Percentiles rank a stretch among this genome's conserved stretches.
phyloP scores from a whole-genome alignment of 1,139 yeast species.

The Saccharomyces hybrid region DNA sequence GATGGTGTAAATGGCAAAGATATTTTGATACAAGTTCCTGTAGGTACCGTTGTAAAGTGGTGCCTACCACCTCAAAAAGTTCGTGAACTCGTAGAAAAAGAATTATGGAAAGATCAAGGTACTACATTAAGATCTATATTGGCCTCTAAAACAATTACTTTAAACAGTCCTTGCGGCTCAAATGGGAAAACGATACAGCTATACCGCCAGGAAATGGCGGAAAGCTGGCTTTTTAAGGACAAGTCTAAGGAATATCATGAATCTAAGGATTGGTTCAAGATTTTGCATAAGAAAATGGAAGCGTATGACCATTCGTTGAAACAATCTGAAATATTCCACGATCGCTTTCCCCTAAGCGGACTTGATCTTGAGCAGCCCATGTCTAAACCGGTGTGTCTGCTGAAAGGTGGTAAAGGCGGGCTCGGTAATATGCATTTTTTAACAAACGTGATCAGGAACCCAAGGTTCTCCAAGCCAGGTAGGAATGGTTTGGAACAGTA shows the following conservation, averaged over 20 bases:
- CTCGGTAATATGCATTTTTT: constrained; percentile 93
- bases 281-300: constrained; percentile 54
- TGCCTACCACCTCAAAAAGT: constrained; percentile 62
- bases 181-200: constrained; percentile 41
- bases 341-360: constrained; percentile 72
- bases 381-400: constrained; percentile 53
- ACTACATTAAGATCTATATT: constrained; percentile 16
- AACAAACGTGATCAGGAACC: constrained; percentile 77
- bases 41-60: constrained; percentile 84
- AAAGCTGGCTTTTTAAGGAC: constrained; percentile 84
- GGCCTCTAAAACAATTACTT: constrained; percentile 10
- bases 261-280: constrained; percentile 57
- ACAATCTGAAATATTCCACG: constrained; percentile 55
- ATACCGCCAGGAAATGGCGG: constrained; percentile 56
- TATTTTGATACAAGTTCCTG: constrained; percentile 75
- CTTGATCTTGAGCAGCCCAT: constrained; percentile 65
- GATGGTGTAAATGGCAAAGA: constrained; percentile 83
- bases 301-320: constrained; percentile 54
- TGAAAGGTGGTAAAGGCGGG: constrained; percentile 89
- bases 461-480: constrained; percentile 78
- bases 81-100: constrained; percentile 23
- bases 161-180: constrained; percentile 20
- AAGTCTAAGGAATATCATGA: constrained; percentile 62
- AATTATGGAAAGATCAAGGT: constrained; percentile 3
- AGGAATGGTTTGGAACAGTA: constrained; percentile 58